phyloP scores from a whole-genome alignment of 352 stramenopile genomes.

The Globisporangium ultimum region DNA sequence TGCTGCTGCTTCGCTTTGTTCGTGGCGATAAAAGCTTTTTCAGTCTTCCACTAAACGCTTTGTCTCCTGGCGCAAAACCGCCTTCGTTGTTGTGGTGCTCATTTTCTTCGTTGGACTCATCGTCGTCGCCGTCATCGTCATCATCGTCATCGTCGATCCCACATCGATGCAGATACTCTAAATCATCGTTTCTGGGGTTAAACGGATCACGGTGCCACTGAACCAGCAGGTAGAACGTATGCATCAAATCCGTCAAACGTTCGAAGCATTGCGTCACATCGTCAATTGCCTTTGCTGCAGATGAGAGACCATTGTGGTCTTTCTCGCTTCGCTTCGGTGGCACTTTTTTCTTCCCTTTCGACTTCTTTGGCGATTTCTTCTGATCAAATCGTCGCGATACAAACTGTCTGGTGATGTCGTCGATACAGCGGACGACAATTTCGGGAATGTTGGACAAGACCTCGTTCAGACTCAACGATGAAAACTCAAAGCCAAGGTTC shows the following conservation, averaged over 20 bases:
- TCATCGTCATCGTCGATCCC: constrained; percentile 81
- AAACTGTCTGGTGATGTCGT: constrained; percentile 59
- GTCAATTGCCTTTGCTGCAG: constrained; percentile 47
- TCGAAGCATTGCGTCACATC: constrained; percentile 65
- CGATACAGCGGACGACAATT: constrained; percentile 73
- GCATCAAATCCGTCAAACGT: constrained; percentile 75
- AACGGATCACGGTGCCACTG: constrained; percentile 89
- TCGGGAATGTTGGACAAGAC: constrained; percentile 76
- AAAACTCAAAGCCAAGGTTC: constrained; percentile 79
- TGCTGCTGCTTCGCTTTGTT: constrained; percentile 31
- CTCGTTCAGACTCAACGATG: constrained; percentile 54
- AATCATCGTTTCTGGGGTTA: constrained; percentile 68
- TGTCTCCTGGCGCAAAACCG: constrained; percentile 3
- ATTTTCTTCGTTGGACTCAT: constrained; percentile 42
- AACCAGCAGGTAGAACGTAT: constrained; percentile 86
- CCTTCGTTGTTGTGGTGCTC: constrained; percentile 19
- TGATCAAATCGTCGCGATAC: constrained; percentile 40
- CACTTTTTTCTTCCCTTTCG: constrained; percentile 19
- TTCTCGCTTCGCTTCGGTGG: neutral
- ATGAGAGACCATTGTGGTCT: constrained; percentile 4
- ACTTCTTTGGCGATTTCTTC: constrained; percentile 36
- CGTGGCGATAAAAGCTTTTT: constrained; percentile 23
- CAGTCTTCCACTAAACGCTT: constrained; percentile 13
- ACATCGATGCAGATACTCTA: constrained; percentile 73
- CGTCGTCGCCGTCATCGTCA: constrained; percentile 67